Percentiles rank a stretch among this genome's conserved stretches.
Evolutionary conservation across 352 stramenopile genomes (phyloP).

Genomic region (Globisporangium orthogonon): DNA sequence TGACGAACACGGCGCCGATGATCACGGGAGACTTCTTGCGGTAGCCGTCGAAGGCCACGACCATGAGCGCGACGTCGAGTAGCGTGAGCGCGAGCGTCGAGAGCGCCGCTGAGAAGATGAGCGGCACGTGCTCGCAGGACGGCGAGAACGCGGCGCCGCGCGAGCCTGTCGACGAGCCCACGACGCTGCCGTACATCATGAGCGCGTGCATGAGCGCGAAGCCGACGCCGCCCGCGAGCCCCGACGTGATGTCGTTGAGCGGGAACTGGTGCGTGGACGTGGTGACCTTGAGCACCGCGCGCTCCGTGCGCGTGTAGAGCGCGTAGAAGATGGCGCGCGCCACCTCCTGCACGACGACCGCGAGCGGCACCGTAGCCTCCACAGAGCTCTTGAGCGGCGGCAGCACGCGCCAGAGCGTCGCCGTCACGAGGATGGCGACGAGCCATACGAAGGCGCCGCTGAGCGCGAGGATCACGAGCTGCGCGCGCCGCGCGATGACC

Average conservation of each 20-base stretch:
- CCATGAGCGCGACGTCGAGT: slow-evolving; percentile 76
- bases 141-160: slow-evolving; percentile 67
- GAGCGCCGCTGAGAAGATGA: slow-evolving; percentile 61
- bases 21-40: slow-evolving; percentile 45
- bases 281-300: slow-evolving; percentile 68
- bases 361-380: slow-evolving; percentile 63
- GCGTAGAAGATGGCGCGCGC: slow-evolving; percentile 70
- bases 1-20: slow-evolving; percentile 46
- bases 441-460: slow-evolving; percentile 81
- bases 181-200: slow-evolving; percentile 80
- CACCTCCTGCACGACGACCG: slow-evolving; percentile 63
- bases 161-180: slow-evolving; percentile 56
- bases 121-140: slow-evolving; percentile 65
- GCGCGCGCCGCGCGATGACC: slow-evolving; percentile 69
- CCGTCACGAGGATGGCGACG: slow-evolving; percentile 68
- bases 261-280: slow-evolving; percentile 72
- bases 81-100: slow-evolving; percentile 71
- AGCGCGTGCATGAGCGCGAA: slow-evolving; percentile 81
- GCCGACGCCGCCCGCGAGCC: slow-evolving; percentile 65
- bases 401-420: slow-evolving; percentile 72
- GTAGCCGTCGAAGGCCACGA: slow-evolving; percentile 79
- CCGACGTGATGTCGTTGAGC: slow-evolving; percentile 81
- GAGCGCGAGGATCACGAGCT: slow-evolving; percentile 80
- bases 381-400: slow-evolving; percentile 67
- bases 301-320: slow-evolving; percentile 71